Evolutionary conservation across 306 rosid species (phyloP).

Genomic region (Sicyos edulis): DNA sequence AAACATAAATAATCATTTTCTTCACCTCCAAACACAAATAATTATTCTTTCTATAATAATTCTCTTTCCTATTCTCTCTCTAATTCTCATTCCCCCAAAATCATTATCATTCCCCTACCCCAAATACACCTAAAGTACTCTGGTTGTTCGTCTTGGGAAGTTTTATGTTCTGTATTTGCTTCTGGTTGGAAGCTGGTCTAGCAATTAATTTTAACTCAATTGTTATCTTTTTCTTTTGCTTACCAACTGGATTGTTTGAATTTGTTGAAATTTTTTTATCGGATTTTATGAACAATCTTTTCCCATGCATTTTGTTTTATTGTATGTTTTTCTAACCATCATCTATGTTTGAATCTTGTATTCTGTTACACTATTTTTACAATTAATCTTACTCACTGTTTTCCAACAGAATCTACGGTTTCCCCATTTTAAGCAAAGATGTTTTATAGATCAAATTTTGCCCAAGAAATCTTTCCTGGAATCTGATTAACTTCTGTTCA

Average conservation of each 20-base stretch:
- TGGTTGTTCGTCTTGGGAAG: slow-evolving; percentile 6
- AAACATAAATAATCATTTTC: no score
- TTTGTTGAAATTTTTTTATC: neutral
- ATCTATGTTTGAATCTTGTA: neutral
- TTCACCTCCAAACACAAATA: no score
- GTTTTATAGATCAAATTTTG: neutral
- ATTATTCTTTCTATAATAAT: no score
- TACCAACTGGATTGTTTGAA: neutral
- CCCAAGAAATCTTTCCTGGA: neutral
- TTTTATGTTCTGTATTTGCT: neutral
- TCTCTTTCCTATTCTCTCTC: no score
- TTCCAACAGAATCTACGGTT: neutral
- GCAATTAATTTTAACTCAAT: neutral
- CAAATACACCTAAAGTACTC: no score
- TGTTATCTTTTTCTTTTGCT: neutral
- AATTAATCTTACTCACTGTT: neutral
- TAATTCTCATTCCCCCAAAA: no score
- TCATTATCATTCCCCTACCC: no score
- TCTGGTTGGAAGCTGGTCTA: neutral
- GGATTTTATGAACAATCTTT: neutral
- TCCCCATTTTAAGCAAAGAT: neutral
- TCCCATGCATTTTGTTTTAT: neutral
- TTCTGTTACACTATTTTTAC: neutral
- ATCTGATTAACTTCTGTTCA: no score
- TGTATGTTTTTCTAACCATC: neutral